Base-by-base conservation (phyloP, 352 stramenopile genomes). In the Pythium sukuiense region DNA sequence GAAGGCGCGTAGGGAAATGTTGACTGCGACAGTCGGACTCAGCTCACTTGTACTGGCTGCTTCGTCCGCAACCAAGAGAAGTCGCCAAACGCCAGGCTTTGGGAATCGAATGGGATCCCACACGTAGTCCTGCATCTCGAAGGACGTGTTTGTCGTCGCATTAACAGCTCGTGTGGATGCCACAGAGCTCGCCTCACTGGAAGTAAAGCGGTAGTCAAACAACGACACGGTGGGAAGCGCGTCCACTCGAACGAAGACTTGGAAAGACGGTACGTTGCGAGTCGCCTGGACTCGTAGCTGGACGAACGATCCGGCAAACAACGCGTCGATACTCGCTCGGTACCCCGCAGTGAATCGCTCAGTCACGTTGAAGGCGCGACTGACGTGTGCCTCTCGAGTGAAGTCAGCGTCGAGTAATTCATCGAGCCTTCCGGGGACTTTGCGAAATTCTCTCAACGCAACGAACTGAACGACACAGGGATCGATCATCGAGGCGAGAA, bases 1-100 rank as follows among this genome's bases (percentile, higher is more conserved):
- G 43, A 65, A 63, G 4, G 39, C 77, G 3, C 46, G 37, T 27
- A 80, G 35, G 8, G 67, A 52, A 6, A 75, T 13, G 18, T 75
- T 70, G 7, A 64, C 46, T 20, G 48, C 55, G 13, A 39, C 20
- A 3, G 24, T 54, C 24, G 24, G 11, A 14, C 14, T 39, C 20
- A 50, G 43, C 7, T 50, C 43, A 27, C 9, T 50, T 11, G 26
- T 18, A 18, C 6, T n/a, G 8, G 30, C 13, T 6, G 54, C 12
- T 11, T 60, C 35, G 60, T 69, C 50, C 1, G 13, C 32, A 5
- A 59, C 11, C 3, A 69, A 6, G 2, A 69, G 3, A 26, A 70
- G 3, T 7, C 46, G 41, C 63, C 63, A 65, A 5, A 43, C 24
- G 8, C 64, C 64, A 9, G 50, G 39, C n/a, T 61, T 61, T 3